Evolutionary conservation across 2,329 filamentous ascomycete genomes (phyloP).

Genomic region (Apiospora sp.): DNA sequence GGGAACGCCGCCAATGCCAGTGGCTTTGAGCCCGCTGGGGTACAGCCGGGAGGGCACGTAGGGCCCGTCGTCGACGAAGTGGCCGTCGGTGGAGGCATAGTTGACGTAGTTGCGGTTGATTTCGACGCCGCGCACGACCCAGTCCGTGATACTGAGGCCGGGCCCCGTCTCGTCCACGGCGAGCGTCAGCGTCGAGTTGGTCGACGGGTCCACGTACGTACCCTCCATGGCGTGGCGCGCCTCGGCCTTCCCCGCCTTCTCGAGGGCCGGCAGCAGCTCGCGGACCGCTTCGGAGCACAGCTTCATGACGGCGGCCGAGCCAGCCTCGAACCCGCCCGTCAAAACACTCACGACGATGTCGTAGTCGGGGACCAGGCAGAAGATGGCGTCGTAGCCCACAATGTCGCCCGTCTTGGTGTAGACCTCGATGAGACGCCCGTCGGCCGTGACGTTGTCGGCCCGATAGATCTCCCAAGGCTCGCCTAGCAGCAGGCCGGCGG

Average conservation of each 20-base stretch:
- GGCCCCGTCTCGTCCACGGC: constrained; percentile 34
- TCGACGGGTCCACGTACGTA: constrained; percentile 30
- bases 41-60: constrained; percentile 37
- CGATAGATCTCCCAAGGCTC: constrained; percentile 56
- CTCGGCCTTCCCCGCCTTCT: constrained; percentile 36
- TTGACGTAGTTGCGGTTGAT: constrained; percentile 30
- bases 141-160: constrained; percentile 36
- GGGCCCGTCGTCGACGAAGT: constrained; percentile 1
- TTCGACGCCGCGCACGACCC: constrained; percentile 41
- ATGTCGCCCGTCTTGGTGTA: constrained; percentile 42
- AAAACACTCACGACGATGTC: constrained; percentile 37
- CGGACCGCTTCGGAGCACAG: constrained; percentile 34
- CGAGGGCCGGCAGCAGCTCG: constrained; percentile 34
- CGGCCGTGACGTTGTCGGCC: constrained; percentile 35
- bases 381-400: constrained; percentile 37
- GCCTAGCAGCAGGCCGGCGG: constrained; percentile 47
- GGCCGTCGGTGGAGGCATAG: background rate
- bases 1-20: background rate
- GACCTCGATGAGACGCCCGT: constrained; percentile 39
- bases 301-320: constrained; percentile 39
- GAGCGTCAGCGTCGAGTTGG: constrained; percentile 31
- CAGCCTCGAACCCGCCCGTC: constrained; percentile 39
- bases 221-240: constrained; percentile 35
- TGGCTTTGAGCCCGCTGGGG: constrained; percentile 35
- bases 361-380: constrained; percentile 42